phyloP scores from a whole-genome alignment of 2,329 filamentous ascomycete species.

The Drechslerella stenobrocha region DNA sequence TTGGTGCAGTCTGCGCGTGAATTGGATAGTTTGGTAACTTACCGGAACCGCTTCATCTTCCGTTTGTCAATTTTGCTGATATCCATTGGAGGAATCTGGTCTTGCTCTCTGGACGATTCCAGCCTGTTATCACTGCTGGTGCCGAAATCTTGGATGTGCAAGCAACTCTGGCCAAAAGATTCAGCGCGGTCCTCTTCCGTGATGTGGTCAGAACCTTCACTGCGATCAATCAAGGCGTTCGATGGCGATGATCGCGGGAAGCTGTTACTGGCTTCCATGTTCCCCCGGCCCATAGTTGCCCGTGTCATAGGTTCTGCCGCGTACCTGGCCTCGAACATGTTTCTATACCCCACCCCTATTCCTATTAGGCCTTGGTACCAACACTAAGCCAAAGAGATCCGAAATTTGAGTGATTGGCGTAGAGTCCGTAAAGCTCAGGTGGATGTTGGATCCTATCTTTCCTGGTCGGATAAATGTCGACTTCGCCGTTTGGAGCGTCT shows the following conservation, averaged over 20 bases:
- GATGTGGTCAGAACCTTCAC: slow-evolving; percentile 52
- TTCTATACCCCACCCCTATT: too few species aligned
- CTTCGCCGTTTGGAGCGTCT: too few species aligned
- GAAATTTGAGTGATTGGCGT: too few species aligned
- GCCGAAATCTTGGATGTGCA: slow-evolving; percentile 64
- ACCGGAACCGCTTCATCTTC: slow-evolving; percentile 76
- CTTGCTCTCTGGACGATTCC: slow-evolving; percentile 54
- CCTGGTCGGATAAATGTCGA: too few species aligned
- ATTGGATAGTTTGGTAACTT: slow-evolving; percentile 51
- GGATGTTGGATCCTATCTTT: too few species aligned
- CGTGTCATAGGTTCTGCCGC: slow-evolving; percentile 7
- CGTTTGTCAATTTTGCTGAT: slow-evolving; percentile 52
- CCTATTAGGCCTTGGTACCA: too few species aligned
- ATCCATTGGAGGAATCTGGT: slow-evolving; percentile 27
- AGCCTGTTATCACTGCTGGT: slow-evolving; percentile 64
- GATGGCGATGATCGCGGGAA: slow-evolving; percentile 30
- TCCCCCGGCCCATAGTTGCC: neutral
- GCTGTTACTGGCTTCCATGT: neutral
- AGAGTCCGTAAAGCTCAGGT: too few species aligned
- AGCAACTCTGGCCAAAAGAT: slow-evolving; percentile 54
- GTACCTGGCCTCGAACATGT: slow-evolving; percentile 41
- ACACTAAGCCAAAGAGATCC: too few species aligned
- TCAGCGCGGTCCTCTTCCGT: slow-evolving; percentile 38
- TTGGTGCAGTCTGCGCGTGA: neutral
- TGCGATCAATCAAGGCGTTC: slow-evolving; percentile 54